These are phyloP conservation scores for Kuraishia hungarica DNA, from an alignment of 805 yeast species.

Conservation along the genomic window DNA sequence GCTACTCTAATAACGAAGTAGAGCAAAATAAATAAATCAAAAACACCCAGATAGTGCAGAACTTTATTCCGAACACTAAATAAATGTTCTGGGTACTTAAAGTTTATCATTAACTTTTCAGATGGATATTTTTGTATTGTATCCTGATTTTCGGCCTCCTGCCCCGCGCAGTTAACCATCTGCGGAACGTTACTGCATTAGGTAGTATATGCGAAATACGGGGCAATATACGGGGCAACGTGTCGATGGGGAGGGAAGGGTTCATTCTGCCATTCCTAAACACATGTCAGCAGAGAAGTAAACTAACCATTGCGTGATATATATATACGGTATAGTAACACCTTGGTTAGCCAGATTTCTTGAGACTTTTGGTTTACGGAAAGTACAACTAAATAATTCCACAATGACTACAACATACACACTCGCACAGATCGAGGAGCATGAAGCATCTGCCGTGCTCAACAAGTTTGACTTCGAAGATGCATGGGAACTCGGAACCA, in stretches of 20 bases:
- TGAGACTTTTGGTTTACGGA: not conserved
- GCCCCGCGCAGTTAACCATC: not conserved
- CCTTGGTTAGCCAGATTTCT: no score
- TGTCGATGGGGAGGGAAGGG: not conserved
- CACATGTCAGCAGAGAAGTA: not conserved
- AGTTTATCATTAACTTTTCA: no score
- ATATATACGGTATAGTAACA: no score
- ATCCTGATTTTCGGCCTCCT: not conserved
- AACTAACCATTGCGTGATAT: no score
- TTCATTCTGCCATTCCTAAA: not conserved
- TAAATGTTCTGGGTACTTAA: no score
- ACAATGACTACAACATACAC: not conserved
- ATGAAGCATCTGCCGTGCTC: not conserved
- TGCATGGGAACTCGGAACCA: conserved; percentile 38
- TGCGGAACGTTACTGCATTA: not conserved
- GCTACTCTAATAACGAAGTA: no score
- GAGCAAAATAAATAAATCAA: no score
- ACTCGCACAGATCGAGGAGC: not conserved
- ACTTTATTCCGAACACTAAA: no score
- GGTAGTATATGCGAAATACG: not conserved
- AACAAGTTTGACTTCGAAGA: conserved; percentile 20
- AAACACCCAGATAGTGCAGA: no score
- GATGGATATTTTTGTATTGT: no score
- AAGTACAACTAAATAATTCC: not conserved
- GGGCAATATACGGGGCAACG: not conserved